phyloP scores from a whole-genome alignment of 2,329 filamentous ascomycete species.

The Hymenoscyphus occultus region DNA sequence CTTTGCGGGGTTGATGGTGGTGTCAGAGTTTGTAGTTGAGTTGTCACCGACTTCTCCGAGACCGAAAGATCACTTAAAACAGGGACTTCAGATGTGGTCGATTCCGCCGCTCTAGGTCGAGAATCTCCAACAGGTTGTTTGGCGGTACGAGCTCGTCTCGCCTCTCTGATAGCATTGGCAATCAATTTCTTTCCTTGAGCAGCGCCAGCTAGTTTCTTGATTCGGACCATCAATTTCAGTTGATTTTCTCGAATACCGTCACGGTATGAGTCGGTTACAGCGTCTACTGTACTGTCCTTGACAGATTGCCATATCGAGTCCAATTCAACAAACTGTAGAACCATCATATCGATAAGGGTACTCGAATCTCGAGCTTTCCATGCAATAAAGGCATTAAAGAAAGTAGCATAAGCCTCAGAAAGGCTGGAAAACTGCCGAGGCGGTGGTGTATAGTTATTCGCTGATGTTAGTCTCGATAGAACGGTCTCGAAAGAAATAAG shows the following conservation, averaged over 20 bases:
- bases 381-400: constrained; percentile 74
- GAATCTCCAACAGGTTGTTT: constrained; percentile 69
- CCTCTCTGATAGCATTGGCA: constrained; percentile 70
- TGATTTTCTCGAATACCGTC: constrained; percentile 81
- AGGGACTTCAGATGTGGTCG: constrained; percentile 40
- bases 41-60: constrained; percentile 42
- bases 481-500: constrained; percentile 76
- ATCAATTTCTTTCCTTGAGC: constrained; percentile 71
- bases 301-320: constrained; percentile 82
- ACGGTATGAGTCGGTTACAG: constrained; percentile 72
- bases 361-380: constrained; percentile 82
- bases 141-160: constrained; percentile 60
- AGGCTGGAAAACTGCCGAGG: constrained; percentile 60
- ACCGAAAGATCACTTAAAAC: constrained; percentile 42
- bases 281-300: constrained; percentile 71
- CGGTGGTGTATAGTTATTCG: constrained; percentile 66
- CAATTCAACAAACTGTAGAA: constrained; percentile 81
- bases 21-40: constrained; percentile 48
- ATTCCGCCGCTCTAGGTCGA: constrained; percentile 57
- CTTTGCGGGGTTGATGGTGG: constrained; percentile 50
- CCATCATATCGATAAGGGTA: constrained; percentile 76
- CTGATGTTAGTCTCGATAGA: constrained; percentile 60
- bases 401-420: constrained; percentile 68
- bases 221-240: constrained; percentile 72
- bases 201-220: constrained; percentile 72